Evolutionary conservation across 2,329 filamentous ascomycete genomes (phyloP).

Genomic region (Sporothrix pseudoabietina): DNA sequence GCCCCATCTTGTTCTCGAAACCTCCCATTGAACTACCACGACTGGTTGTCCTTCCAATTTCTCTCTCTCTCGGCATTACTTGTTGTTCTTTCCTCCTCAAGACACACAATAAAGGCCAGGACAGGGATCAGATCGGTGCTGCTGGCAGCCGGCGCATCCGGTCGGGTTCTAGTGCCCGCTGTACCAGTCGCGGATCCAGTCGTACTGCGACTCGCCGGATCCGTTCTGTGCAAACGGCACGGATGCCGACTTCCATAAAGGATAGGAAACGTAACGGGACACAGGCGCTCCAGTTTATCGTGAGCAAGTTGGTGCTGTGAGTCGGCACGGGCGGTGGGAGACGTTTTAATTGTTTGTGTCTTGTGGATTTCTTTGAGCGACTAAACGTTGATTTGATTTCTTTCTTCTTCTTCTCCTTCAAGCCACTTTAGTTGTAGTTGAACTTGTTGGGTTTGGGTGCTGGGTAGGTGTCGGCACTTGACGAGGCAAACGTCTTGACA

Average conservation of each 20-base stretch:
- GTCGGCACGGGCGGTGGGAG: too few relatives aligned
- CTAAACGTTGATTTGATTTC: background rate
- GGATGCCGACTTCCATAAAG: constrained; percentile 56
- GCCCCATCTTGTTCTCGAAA: background rate
- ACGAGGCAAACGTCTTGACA: constrained; percentile 42
- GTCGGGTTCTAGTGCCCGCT: constrained; percentile 56
- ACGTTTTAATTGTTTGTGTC: background rate
- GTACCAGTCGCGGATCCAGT: constrained; percentile 53
- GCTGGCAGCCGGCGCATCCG: constrained; percentile 47
- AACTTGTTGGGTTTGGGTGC: constrained; percentile 20
- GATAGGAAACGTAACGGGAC: constrained; percentile 60
- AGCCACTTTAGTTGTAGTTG: constrained; percentile 15
- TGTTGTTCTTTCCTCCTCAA: background rate
- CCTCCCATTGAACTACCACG: background rate
- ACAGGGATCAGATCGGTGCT: background rate
- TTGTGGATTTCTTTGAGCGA: background rate
- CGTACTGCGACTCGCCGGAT: constrained; percentile 62
- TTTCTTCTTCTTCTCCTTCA: background rate
- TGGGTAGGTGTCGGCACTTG: constrained; percentile 32
- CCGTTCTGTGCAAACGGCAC: constrained; percentile 64
- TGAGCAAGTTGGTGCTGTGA: constrained; percentile 48
- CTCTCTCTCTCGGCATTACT: background rate
- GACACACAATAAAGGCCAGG: background rate
- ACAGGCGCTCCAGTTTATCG: constrained; percentile 59
- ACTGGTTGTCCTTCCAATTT: background rate